phyloP scores from a whole-genome alignment of 805 yeast species.

The Blastobotrys americana region DNA sequence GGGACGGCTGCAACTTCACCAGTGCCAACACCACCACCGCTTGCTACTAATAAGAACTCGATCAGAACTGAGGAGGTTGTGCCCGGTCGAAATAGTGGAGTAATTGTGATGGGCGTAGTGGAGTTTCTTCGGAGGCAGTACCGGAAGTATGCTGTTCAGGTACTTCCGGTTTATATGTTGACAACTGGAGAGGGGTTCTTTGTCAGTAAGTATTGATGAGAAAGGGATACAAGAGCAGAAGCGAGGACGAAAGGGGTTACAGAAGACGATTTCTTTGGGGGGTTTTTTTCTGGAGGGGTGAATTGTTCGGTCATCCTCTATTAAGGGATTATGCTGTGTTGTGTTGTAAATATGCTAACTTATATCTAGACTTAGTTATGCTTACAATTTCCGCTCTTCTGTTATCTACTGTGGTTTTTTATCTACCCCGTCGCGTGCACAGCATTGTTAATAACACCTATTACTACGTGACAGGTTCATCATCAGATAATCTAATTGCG shows the following conservation, averaged over 20 bases:
- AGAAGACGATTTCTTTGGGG: too few relatives aligned
- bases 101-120: not conserved
- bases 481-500: conserved; percentile 8
- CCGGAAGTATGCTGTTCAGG: conserved; percentile 10
- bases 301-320: too few relatives aligned
- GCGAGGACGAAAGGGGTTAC: too few relatives aligned
- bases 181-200: conserved; percentile 9
- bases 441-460: conserved; percentile 6
- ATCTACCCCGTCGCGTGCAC: conserved; percentile 4
- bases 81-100: too few relatives aligned
- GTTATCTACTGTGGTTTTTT: conserved; percentile 7
- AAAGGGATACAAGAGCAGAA: too few relatives aligned
- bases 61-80: too few relatives aligned
- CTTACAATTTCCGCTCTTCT: conserved; percentile 6
- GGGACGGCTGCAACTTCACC: too few relatives aligned
- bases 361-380: conserved; percentile 10
- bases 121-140: not conserved
- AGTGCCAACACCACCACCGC: too few relatives aligned
- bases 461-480: conserved; percentile 10
- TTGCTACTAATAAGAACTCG: too few relatives aligned
- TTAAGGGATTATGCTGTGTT: too few relatives aligned
- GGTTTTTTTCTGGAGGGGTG: too few relatives aligned
- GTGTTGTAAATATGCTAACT: too few relatives aligned
- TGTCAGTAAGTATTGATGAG: conserved; percentile 15
- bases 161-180: conserved; percentile 16